A percentile compares a stretch with the other conserved stretches of the same genome.
Evolutionary conservation across 2,329 filamentous ascomycete species (phyloP).

Genomic region (Aurifilum marmelostoma): DNA sequence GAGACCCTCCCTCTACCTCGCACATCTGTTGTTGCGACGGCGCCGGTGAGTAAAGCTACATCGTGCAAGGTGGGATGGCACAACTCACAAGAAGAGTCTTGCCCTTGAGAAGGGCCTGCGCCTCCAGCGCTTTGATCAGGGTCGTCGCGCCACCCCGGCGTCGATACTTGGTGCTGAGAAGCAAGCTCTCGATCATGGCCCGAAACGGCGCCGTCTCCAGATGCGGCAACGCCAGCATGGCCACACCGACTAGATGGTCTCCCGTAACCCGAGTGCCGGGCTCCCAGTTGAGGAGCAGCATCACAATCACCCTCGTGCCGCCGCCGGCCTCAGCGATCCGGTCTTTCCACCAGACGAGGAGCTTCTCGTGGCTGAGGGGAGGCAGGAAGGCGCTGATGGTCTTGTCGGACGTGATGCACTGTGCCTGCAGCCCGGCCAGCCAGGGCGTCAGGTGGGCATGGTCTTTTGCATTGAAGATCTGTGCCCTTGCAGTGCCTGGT

Average conservation of each 20-base stretch:
- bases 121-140: constrained; percentile 59
- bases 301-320: constrained; percentile 54
- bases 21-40: constrained; percentile 45
- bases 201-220: constrained; percentile 61
- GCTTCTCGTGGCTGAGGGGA: constrained; percentile 59
- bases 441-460: constrained; percentile 59
- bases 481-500: constrained; percentile 30
- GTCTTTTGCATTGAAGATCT: constrained; percentile 47
- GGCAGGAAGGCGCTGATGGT: constrained; percentile 62
- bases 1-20: constrained; percentile 55
- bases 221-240: constrained; percentile 55
- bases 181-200: constrained; percentile 59
- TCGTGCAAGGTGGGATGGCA: not conserved
- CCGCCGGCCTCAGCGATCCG: constrained; percentile 51
- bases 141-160: constrained; percentile 54
- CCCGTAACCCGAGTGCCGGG: constrained; percentile 43
- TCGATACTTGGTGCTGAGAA: constrained; percentile 57
- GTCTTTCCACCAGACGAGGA: constrained; percentile 61
- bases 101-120: constrained; percentile 52
- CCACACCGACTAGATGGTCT: constrained; percentile 56
- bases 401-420: constrained; percentile 61
- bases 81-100: constrained; percentile 56
- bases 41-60: not conserved
- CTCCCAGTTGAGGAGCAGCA: constrained; percentile 49
- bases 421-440: constrained; percentile 60